Percentiles rank a stretch among this genome's conserved stretches.
Conservation (phyloP, 208 protist species). For the Trypanosoma vivax region DNA sequence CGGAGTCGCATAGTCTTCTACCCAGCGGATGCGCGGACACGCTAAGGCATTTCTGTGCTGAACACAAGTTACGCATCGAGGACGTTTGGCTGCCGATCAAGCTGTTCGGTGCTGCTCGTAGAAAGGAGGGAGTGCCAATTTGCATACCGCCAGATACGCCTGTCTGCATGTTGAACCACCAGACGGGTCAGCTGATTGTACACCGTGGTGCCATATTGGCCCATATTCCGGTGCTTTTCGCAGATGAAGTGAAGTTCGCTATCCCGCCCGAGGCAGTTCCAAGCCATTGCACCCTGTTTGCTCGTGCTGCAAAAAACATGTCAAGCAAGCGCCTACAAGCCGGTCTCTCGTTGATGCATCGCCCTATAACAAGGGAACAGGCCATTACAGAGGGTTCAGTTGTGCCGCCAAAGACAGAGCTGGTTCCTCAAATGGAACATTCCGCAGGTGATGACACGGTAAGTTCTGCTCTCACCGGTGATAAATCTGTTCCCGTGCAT, state of each 20-base stretch:
- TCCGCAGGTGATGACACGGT: too few species aligned
- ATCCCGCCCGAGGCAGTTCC: conserved; percentile 31
- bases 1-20: conserved; percentile 4
- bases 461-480: too few species aligned
- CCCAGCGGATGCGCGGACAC: conserved; percentile 12
- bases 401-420: too few species aligned
- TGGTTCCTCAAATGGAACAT: too few species aligned
- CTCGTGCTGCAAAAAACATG: conserved; percentile 37
- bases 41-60: conserved; percentile 25
- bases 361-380: conserved; percentile 16
- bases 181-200: conserved; percentile 23
- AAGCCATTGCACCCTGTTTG: conserved; percentile 34
- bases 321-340: conserved; percentile 26
- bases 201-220: conserved; percentile 26
- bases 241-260: conserved; percentile 11
- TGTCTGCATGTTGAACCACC: conserved; percentile 30
- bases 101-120: conserved; percentile 13
- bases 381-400: conserved; percentile 34
- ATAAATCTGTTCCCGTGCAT: too few species aligned
- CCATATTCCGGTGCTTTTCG: conserved; percentile 18
- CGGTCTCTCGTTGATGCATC: conserved; percentile 36
- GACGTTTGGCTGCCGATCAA: conserved; percentile 60
- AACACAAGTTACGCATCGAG: conserved; percentile 13
- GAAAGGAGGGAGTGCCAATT: conserved; percentile 20
- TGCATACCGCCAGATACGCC: conserved; percentile 26